Conservation (phyloP, 2,329 filamentous ascomycete genomes). For the Teratosphaeria viscida region DNA sequence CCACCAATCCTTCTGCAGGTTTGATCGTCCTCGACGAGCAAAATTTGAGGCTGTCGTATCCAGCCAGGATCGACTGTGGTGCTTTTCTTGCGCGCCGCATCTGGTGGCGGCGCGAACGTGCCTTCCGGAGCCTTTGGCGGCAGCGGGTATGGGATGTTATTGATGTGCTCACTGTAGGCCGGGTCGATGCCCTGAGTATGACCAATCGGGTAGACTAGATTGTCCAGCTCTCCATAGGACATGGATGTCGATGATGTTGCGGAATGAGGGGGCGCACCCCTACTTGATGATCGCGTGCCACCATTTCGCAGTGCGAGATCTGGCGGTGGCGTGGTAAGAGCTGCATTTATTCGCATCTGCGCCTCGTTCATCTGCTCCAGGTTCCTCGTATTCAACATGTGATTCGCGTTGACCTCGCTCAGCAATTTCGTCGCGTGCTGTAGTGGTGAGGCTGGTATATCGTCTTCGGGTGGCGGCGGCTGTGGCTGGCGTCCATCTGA, state of each 20-base stretch:
- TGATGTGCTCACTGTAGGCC: conserved; percentile 86
- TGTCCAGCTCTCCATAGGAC: conserved; percentile 51
- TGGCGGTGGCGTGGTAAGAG: conserved; percentile 47
- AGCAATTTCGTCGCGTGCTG: conserved; percentile 58
- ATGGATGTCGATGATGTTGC: conserved; percentile 42
- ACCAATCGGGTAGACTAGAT: conserved; percentile 81
- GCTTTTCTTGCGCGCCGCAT: conserved; percentile 51
- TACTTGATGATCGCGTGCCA: conserved; percentile 34
- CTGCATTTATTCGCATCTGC: conserved; percentile 44
- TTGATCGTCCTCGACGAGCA: conserved; percentile 77
- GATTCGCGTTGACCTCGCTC: conserved; percentile 54
- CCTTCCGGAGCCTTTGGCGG: conserved; percentile 52
- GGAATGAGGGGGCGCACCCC: conserved; percentile 32
- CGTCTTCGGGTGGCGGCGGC: conserved; percentile 37
- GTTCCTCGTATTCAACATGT: conserved; percentile 52
- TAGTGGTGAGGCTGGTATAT: conserved; percentile 55
- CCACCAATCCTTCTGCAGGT: conserved; percentile 57
- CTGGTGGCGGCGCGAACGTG: conserved; percentile 30
- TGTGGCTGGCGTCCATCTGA: not conserved
- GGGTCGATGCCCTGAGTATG: conserved; percentile 88
- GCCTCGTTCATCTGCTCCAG: conserved; percentile 55
- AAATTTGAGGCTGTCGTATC: conserved; percentile 62
- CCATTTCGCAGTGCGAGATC: conserved; percentile 29
- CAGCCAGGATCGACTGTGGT: conserved; percentile 53
- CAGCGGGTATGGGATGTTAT: conserved; percentile 82